Conservation (phyloP, 1,139 yeast genomes). For the Blastobotrys serpentis region DNA sequence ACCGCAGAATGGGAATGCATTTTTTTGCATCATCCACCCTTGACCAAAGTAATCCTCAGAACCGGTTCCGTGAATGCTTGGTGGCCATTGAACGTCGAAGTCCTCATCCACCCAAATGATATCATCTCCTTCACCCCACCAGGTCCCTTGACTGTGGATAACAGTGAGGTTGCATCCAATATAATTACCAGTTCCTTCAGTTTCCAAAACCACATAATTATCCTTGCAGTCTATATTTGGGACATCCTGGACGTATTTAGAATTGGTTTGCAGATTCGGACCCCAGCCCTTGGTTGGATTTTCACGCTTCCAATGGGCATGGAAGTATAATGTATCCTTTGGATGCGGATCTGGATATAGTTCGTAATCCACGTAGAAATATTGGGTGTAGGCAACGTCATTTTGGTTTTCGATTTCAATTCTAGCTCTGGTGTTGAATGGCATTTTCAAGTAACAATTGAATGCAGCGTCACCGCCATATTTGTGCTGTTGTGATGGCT, state of each 20-base stretch:
- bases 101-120: conserved; percentile 12
- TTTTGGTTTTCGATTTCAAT: conserved; percentile 9
- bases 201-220: conserved; percentile 13
- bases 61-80: conserved; percentile 15
- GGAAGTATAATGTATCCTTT: conserved; percentile 11
- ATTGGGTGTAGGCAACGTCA: conserved; percentile 8
- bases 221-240: conserved; percentile 10
- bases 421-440: conserved; percentile 4
- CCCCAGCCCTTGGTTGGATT: conserved; percentile 14
- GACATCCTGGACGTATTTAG: conserved; percentile 6
- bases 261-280: conserved; percentile 13
- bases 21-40: conserved; percentile 13
- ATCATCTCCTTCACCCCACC: conserved; percentile 16
- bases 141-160: conserved; percentile 13
- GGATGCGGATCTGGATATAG: conserved; percentile 9
- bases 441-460: conserved; percentile 10
- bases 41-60: conserved; percentile 12
- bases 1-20: conserved; percentile 13
- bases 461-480: conserved; percentile 11
- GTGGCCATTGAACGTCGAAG: conserved; percentile 12
- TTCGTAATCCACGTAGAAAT: conserved; percentile 11
- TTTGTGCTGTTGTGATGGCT: conserved; percentile 7
- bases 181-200: conserved; percentile 11
- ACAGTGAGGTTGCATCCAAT: conserved; percentile 13
- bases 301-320: conserved; percentile 13